Conservation (phyloP, 2,329 filamentous ascomycete genomes). For the Colletotrichum euphorbiae region DNA sequence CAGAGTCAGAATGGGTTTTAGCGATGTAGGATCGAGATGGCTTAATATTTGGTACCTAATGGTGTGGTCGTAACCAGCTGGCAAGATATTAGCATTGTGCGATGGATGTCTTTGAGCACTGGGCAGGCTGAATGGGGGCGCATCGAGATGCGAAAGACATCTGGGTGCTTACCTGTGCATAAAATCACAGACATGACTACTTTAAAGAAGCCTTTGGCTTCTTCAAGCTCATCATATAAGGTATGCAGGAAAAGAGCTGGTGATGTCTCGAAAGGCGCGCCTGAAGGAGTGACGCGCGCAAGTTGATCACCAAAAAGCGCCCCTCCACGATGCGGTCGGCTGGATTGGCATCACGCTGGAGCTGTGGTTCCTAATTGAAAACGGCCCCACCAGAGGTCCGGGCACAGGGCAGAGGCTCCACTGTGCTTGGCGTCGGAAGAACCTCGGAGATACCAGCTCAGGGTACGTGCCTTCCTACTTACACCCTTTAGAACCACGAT, state of each 20-base stretch:
- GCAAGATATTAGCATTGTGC: constrained; percentile 15
- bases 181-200: constrained; percentile 69
- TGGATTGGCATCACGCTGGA: constrained; percentile 17
- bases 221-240: constrained; percentile 38
- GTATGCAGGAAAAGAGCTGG: neutral
- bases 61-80: constrained; percentile 73
- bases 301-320: constrained; percentile 21
- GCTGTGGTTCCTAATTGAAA: constrained; percentile 35
- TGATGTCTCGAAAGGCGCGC: neutral
- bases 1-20: constrained; percentile 13
- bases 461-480: constrained; percentile 16
- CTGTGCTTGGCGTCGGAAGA: constrained; percentile 16
- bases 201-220: constrained; percentile 22
- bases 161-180: constrained; percentile 64
- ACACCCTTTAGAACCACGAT: neutral
- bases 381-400: constrained; percentile 36
- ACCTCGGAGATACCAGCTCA: constrained; percentile 20
- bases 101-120: constrained; percentile 4
- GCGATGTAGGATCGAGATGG: neutral
- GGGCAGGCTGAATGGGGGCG: neutral
- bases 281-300: constrained; percentile 14
- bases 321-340: constrained; percentile 37
- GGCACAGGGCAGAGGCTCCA: constrained; percentile 19
- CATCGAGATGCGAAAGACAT: constrained; percentile 1
- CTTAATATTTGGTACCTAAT: constrained; percentile 62